These are phyloP conservation scores for Zalaria obscura DNA, from an alignment of 2,329 filamentous ascomycete genomes.

Conservation along the genomic window DNA sequence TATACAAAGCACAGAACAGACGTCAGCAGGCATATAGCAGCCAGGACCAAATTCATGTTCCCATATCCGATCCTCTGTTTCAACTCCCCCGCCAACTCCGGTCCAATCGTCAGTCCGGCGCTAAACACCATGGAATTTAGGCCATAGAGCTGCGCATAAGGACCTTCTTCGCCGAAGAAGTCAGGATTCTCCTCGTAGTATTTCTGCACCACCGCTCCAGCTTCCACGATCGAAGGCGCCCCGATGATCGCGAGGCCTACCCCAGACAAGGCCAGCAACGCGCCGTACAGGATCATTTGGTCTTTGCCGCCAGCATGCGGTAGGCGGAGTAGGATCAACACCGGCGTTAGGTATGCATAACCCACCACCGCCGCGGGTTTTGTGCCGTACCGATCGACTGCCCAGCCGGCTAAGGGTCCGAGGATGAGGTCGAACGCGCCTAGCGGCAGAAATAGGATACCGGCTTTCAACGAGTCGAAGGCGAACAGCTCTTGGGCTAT, in stretches of 20 bases:
- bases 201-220: slow-evolving; percentile 38
- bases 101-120: slow-evolving; percentile 44
- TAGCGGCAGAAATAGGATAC: slow-evolving; percentile 32
- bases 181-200: slow-evolving; percentile 41
- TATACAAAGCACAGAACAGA: slow-evolving; percentile 29
- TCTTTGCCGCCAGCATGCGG: slow-evolving; percentile 23
- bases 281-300: slow-evolving; percentile 32
- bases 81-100: slow-evolving; percentile 39
- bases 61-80: slow-evolving; percentile 41
- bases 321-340: slow-evolving; percentile 28
- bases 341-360: slow-evolving; percentile 28
- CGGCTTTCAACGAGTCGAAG: slow-evolving; percentile 29
- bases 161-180: slow-evolving; percentile 41
- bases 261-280: slow-evolving; percentile 33
- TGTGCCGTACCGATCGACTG: slow-evolving; percentile 31
- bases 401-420: slow-evolving; percentile 33
- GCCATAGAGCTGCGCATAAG: slow-evolving; percentile 52
- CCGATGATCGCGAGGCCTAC: slow-evolving; percentile 39
- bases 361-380: slow-evolving; percentile 26
- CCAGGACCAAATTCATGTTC: slow-evolving; percentile 41
- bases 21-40: slow-evolving; percentile 29
- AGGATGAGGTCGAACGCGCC: slow-evolving; percentile 29
- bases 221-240: slow-evolving; percentile 42
- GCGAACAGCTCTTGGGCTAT: slow-evolving; percentile 27
- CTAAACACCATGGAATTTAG: slow-evolving; percentile 51